Evolutionary conservation across 371 early-diverging fungal genomes (phyloP).

Genomic region (Fennellomyces sp.): DNA sequence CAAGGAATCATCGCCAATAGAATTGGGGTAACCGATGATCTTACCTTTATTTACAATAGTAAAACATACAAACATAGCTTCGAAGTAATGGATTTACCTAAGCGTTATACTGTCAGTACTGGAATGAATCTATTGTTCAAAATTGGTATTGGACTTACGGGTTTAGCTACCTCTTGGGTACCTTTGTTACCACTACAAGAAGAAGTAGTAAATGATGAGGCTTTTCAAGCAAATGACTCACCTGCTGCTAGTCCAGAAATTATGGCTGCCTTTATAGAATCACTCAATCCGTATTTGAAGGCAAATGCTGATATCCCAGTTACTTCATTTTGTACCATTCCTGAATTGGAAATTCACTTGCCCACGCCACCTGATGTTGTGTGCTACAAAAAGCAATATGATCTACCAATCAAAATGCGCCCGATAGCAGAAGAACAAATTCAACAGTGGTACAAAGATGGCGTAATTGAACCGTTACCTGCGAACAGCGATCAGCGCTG

Average conservation of each 20-base stretch:
- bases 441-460: conserved; percentile 4
- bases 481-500: conserved; percentile 4
- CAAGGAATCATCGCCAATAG: no score
- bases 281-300: conserved; percentile 5
- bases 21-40: no score
- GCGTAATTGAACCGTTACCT: conserved; percentile 3
- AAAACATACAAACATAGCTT: background rate
- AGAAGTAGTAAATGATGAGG: background rate
- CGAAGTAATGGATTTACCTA: conserved; percentile 6
- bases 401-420: background rate
- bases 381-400: conserved; percentile 14
- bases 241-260: conserved; percentile 8
- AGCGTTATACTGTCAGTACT: background rate
- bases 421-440: conserved; percentile 5
- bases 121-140: conserved; percentile 9
- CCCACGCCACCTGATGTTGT: conserved; percentile 8
- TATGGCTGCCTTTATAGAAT: conserved; percentile 1
- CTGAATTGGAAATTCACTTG: conserved; percentile 14
- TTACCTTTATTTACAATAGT: no score
- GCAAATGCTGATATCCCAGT: conserved; percentile 9
- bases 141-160: conserved; percentile 8
- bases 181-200: background rate
- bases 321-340: conserved; percentile 18
- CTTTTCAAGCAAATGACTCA: conserved; percentile 21
- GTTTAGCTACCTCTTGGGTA: conserved; percentile 8